A percentile compares a stretch with the other conserved stretches of the same genome.
phyloP scores from a whole-genome alignment of 2,329 filamentous ascomycete genomes.

The Aspergillus sp. region DNA sequence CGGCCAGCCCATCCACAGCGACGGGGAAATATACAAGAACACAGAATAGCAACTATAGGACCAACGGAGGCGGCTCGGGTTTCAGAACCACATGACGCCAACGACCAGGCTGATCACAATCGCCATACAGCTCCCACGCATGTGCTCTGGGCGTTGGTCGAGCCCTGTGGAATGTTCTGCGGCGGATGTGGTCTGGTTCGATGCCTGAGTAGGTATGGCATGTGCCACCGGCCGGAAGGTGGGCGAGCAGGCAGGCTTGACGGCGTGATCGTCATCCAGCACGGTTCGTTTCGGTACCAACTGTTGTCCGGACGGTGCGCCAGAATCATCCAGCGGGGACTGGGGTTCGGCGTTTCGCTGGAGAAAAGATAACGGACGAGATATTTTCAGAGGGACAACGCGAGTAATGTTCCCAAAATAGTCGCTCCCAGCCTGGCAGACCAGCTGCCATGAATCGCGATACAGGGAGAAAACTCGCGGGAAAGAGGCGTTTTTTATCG shows the following conservation, averaged over 20 bases:
- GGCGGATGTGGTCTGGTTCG: slow-evolving; percentile 10
- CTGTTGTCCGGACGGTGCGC: background rate
- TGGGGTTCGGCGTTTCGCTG: background rate
- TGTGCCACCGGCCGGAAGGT: background rate
- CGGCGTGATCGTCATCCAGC: slow-evolving; percentile 2
- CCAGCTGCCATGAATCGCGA: slow-evolving; percentile 31
- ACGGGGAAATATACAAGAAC: background rate
- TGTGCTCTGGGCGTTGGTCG: slow-evolving; percentile 23
- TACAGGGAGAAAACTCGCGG: slow-evolving; percentile 8
- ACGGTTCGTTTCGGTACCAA: background rate
- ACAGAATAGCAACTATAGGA: background rate
- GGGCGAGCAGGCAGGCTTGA: background rate
- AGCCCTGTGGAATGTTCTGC: slow-evolving; percentile 22
- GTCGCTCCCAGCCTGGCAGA: slow-evolving; percentile 21
- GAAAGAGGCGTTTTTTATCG: background rate
- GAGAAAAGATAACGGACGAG: background rate
- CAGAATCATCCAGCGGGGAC: background rate
- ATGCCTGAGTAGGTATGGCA: slow-evolving; percentile 3
- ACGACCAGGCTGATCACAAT: slow-evolving; percentile 35
- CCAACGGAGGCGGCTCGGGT: background rate
- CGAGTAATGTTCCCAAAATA: slow-evolving; percentile 11
- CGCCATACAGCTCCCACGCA: slow-evolving; percentile 37
- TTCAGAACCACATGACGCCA: slow-evolving; percentile 37
- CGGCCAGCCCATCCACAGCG: background rate
- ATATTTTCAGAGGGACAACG: background rate